Evolutionary conservation across 768 basidiomycete species (phyloP).

Genomic region (Hygrocybe punicea): DNA sequence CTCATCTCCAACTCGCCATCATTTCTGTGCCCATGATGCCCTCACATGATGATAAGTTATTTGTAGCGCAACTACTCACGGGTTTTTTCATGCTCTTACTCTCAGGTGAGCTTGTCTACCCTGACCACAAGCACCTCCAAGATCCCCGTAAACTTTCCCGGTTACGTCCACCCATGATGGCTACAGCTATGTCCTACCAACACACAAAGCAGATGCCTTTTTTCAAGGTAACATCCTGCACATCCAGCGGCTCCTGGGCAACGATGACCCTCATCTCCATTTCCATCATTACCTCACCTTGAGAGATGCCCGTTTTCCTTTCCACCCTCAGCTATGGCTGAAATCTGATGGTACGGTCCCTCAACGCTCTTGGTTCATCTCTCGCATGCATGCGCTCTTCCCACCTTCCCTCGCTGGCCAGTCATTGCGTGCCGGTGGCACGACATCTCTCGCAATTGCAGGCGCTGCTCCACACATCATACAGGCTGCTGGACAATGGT

Average conservation of each 20-base stretch:
- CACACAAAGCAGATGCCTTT: too few relatives aligned
- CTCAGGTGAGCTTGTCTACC: not conserved
- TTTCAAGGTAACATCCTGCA: too few relatives aligned
- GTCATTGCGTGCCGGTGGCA: constrained; percentile 42
- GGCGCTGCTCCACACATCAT: constrained; percentile 31
- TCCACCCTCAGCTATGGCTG: too few relatives aligned
- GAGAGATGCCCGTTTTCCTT: too few relatives aligned
- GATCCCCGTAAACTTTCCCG: not conserved
- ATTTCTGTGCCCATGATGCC: too few relatives aligned
- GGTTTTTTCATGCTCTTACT: constrained; percentile 13
- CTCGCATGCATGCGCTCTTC: constrained; percentile 25
- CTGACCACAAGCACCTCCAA: not conserved
- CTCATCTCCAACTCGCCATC: constrained; percentile 6
- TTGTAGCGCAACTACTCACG: constrained; percentile 10
- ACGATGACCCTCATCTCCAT: too few relatives aligned
- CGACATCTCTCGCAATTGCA: constrained; percentile 30
- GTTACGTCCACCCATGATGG: not conserved
- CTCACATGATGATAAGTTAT: constrained; percentile 21
- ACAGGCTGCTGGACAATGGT: constrained; percentile 39
- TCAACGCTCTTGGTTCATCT: constrained; percentile 34
- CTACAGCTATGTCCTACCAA: not conserved
- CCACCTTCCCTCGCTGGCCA: constrained; percentile 8
- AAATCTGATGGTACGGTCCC: constrained; percentile 29
- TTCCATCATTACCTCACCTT: too few relatives aligned
- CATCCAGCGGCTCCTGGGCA: too few relatives aligned